Conservation (phyloP, 345 rosid genomes). For the Hibiscus syriacus region DNA sequence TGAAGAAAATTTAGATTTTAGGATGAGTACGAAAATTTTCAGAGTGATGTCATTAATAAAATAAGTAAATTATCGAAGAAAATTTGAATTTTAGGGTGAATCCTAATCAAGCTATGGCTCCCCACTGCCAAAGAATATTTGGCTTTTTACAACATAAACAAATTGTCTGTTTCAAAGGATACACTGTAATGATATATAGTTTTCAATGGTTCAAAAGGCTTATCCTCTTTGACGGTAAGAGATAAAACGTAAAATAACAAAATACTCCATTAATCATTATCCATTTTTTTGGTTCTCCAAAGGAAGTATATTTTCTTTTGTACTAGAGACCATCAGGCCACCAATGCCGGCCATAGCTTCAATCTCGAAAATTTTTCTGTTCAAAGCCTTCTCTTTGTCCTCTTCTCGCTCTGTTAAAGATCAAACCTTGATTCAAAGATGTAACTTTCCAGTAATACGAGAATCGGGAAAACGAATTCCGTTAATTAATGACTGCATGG, state of each 20-base stretch:
- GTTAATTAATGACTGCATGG: not conserved
- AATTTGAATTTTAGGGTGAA: too few relatives aligned
- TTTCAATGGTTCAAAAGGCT: not conserved
- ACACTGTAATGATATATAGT: too few relatives aligned
- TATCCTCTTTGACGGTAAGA: not conserved
- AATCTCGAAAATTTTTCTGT: not conserved
- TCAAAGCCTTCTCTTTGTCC: not conserved
- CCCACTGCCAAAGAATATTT: too few relatives aligned
- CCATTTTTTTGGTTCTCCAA: not conserved
- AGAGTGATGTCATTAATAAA: too few relatives aligned
- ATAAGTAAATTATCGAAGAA: too few relatives aligned
- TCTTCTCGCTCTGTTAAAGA: not conserved
- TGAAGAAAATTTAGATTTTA: too few relatives aligned
- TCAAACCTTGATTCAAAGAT: not conserved
- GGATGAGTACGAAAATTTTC: too few relatives aligned
- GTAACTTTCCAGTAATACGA: not conserved
- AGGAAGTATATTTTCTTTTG: not conserved
- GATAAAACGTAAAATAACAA: not conserved
- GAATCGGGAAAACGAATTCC: not conserved
- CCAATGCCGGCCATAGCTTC: slow-evolving; percentile 9
- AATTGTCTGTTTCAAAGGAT: too few relatives aligned
- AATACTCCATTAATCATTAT: not conserved
- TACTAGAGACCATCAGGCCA: not conserved
- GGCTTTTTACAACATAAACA: too few relatives aligned
- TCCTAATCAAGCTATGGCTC: too few relatives aligned